phyloP scores from a whole-genome alignment of 2,329 filamentous ascomycete species.

The Tympanopsis confertula region DNA sequence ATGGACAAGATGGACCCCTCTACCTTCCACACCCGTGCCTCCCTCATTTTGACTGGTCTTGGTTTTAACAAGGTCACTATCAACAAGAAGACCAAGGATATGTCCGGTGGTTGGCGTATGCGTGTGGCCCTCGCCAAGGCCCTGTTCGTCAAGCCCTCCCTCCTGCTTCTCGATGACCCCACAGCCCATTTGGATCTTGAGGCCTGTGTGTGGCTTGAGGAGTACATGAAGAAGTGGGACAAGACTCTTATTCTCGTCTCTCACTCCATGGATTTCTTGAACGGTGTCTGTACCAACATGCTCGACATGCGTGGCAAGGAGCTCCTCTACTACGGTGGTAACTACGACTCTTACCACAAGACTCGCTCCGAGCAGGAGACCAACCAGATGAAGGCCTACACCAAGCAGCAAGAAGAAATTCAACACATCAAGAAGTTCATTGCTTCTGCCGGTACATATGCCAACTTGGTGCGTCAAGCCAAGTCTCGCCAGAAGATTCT shows the following conservation, averaged over 20 bases:
- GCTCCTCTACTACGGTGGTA: constrained; percentile 97
- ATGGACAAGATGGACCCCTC: constrained; percentile 99
- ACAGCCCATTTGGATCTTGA: constrained; percentile 99
- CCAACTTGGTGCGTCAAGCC: constrained; percentile 96
- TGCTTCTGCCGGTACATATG: constrained; percentile 96
- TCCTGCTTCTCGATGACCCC: constrained; percentile 92
- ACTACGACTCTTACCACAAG: constrained; percentile 98
- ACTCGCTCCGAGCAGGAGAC: constrained; percentile 85
- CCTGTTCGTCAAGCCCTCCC: constrained; percentile 93
- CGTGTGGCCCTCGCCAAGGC: constrained; percentile 95
- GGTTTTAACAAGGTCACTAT: constrained; percentile 98
- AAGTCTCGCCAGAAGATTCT: constrained; percentile 99
- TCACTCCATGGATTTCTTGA: constrained; percentile 97
- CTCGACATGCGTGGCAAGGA: constrained; percentile 88
- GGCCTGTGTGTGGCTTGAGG: constrained; percentile 98
- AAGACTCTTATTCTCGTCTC: constrained; percentile 92
- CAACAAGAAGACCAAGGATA: constrained; percentile 99
- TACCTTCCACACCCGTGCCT: constrained; percentile 90
- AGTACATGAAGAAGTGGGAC: constrained; percentile 99
- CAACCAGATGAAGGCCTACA: constrained; percentile 98
- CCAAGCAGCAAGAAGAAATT: constrained; percentile 99
- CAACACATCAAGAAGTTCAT: constrained; percentile 99
- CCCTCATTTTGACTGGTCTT: constrained; percentile 92
- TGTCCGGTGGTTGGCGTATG: constrained; percentile 99
- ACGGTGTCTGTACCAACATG: constrained; percentile 97